Evolutionary conservation across 1,284 basidiomycete species (phyloP), one percentile per base, ranked within the genome.

Genomic region (Cutaneotrichosporon mucoides): DNA sequence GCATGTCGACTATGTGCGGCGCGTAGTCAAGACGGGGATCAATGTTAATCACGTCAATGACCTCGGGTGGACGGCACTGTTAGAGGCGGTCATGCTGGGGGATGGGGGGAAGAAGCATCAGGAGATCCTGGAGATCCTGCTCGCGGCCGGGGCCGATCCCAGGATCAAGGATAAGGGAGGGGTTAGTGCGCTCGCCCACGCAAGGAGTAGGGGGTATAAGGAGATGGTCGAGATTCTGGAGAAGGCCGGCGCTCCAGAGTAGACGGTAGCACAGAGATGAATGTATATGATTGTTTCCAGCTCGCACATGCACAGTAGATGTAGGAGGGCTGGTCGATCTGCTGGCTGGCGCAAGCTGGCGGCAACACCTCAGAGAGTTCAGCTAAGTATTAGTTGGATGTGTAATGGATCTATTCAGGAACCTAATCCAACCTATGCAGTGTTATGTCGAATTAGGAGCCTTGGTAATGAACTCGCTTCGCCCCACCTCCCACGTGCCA

Each of bases 1-100:
- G 3, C 59, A 61, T 7, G 59, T 61, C 41, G 59, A 53, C 2
- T 61, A 61, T 6, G 59, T 61, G 16, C 45, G 55, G 8, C 24
- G 52, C 3, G 59, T 56, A 0, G 51, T 56, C 9, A 4, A 45
- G n/a, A 52, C 55, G 1, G 59, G 55, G 33, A 56, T 61, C 6
- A 34, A 61, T 9, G 59, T 61, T 24, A 57, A 61, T 33, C 59
- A 61, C 16, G 47, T 61, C 46, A 61, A 61, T 36, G 24, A 61
- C 42, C 55, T 61, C 11, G 55, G 55, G 5, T 61, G 59, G 59
- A 61, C 59, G 41, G 59, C 59, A 2, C 38, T 61, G 13, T 51
- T 61, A 5, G 59, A 61, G 41, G 41, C 51, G 0, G 59, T 61
- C 40, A 61, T 61, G 9, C 55, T 61, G 42, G 55, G 59, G n/a